phyloP scores from a whole-genome alignment of 2,329 filamentous ascomycete genomes.

The Aschersonia sp. region DNA sequence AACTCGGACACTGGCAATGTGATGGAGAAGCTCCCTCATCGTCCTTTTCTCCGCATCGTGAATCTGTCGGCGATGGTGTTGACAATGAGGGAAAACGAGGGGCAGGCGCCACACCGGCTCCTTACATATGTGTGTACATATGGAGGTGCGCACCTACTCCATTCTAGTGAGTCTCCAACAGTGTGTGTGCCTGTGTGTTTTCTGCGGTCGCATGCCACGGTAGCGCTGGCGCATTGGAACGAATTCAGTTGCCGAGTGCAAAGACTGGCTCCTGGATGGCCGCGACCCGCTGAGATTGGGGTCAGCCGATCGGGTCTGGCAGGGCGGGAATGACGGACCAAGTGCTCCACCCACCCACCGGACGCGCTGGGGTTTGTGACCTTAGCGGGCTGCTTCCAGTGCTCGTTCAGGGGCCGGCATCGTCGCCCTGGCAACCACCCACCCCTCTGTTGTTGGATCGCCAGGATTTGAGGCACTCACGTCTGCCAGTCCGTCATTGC shows the following conservation, averaged over 20 bases:
- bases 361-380: background rate
- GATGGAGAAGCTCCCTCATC: slow-evolving; percentile 4
- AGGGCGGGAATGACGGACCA: background rate
- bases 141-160: too few relatives aligned
- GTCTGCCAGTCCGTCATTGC: slow-evolving; percentile 1
- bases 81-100: slow-evolving; percentile 2
- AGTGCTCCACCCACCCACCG: background rate
- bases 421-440: slow-evolving; percentile 7
- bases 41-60: slow-evolving; percentile 9
- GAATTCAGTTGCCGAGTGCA: background rate
- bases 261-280: too few relatives aligned
- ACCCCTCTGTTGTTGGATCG: slow-evolving; percentile 8
- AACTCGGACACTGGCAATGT: slow-evolving; percentile 3
- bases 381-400: slow-evolving; percentile 3
- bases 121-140: background rate
- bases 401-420: background rate
- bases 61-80: slow-evolving; percentile 6
- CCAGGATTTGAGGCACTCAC: background rate
- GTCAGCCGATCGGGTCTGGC: background rate
- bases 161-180: too few relatives aligned
- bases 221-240: background rate
- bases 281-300: background rate
- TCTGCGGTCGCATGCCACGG: background rate
- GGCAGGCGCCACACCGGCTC: background rate
- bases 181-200: background rate